Conservation (phyloP, 495 filamentous ascomycete species). For the Penicilliopsis zonata region DNA sequence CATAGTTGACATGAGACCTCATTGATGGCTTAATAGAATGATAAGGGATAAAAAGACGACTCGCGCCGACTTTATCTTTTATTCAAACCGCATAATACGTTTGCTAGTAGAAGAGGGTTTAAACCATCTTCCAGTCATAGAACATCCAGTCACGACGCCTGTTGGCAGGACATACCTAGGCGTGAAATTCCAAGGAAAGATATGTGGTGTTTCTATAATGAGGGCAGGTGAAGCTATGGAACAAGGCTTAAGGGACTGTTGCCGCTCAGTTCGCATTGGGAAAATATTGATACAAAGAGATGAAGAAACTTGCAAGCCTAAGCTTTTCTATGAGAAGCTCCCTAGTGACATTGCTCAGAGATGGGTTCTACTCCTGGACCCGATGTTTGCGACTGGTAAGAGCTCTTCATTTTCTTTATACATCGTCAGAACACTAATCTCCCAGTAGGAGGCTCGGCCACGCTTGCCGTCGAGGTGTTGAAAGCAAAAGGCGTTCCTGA, state of each 20-base stretch:
- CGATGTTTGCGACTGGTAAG: conserved; percentile 94
- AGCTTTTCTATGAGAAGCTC: conserved; percentile 93
- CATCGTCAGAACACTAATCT: conserved; percentile 7
- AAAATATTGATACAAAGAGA: conserved; percentile 97
- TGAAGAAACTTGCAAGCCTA: conserved; percentile 85
- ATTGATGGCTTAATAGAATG: conserved; percentile 46
- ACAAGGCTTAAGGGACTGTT: conserved; percentile 91
- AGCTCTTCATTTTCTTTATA: too few species aligned
- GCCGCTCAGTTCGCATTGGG: conserved; percentile 88
- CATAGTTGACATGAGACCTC: not conserved
- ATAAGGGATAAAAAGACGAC: conserved; percentile 82
- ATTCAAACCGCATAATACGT: conserved; percentile 96
- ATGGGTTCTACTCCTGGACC: conserved; percentile 93
- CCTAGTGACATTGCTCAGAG: conserved; percentile 83
- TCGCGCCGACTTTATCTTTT: conserved; percentile 96
- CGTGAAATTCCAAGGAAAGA: conserved; percentile 93
- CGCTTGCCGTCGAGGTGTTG: conserved; percentile 89
- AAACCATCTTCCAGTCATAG: conserved; percentile 87
- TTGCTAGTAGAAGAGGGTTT: conserved; percentile 96
- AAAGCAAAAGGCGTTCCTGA: conserved; percentile 85
- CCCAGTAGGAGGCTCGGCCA: conserved; percentile 73
- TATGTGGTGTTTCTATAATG: conserved; percentile 98
- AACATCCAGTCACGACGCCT: conserved; percentile 79
- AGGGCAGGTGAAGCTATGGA: conserved; percentile 97
- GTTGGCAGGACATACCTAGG: conserved; percentile 82